Conservation (phyloP, 2,329 filamentous ascomycete species). For the Dothistroma pini region DNA sequence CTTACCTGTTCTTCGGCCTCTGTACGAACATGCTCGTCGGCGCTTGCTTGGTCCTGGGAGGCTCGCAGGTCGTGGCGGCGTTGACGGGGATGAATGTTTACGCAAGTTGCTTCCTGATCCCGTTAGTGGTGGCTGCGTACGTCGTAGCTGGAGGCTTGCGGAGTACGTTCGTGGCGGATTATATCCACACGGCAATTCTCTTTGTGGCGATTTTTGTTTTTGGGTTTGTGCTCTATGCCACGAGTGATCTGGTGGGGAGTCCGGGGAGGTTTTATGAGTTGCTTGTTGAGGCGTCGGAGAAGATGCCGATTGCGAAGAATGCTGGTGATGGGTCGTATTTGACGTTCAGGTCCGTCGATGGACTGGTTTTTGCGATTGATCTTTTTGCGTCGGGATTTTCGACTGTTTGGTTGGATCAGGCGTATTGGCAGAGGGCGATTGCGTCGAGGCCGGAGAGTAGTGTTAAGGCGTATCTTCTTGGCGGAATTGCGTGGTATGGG, state of each 20-base stretch:
- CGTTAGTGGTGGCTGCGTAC: conserved; percentile 39
- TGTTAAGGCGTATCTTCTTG: conserved; percentile 40
- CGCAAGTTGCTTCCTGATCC: conserved; percentile 44
- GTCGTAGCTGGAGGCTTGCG: conserved; percentile 39
- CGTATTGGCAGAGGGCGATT: conserved; percentile 47
- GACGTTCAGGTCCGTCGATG: conserved; percentile 41
- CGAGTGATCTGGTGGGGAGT: conserved; percentile 39
- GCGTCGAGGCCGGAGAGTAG: conserved; percentile 38
- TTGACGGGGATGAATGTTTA: conserved; percentile 46
- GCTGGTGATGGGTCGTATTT: conserved; percentile 40
- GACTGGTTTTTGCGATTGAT: conserved; percentile 42
- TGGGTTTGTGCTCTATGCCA: conserved; percentile 42
- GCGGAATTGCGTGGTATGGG: conserved; percentile 48
- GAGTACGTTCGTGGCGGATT: conserved; percentile 42
- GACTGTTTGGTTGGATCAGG: conserved; percentile 35
- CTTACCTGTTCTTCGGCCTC: conserved; percentile 39
- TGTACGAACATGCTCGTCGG: conserved; percentile 45
- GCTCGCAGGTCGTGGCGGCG: conserved; percentile 43
- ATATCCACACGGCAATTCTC: conserved; percentile 41
- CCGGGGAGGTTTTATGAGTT: conserved; percentile 41
- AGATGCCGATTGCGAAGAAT: conserved; percentile 39
- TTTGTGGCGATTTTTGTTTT: conserved; percentile 47
- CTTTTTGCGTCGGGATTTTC: conserved; percentile 28
- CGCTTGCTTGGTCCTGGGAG: conserved; percentile 44
- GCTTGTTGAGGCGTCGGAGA: conserved; percentile 36